Evolutionary conservation across 495 filamentous ascomycete species (phyloP), one percentile per base, ranked within the genome.

Genomic region (Penicillium mononematosum): DNA sequence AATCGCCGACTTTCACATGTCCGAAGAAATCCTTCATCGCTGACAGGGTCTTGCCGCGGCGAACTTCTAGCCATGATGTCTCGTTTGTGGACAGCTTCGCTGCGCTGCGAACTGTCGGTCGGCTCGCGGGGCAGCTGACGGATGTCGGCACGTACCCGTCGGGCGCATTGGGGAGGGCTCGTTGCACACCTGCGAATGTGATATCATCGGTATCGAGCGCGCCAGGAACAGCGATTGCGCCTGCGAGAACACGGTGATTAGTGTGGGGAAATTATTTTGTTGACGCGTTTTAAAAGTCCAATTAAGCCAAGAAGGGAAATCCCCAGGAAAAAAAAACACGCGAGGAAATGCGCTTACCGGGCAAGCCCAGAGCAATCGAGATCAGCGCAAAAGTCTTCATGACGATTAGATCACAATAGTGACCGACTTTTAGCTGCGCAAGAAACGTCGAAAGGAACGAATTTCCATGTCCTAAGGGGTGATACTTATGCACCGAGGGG

Each of bases 1-100:
- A 94, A 58, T 83, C 85, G 17, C 79, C 65, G 57, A 98, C 90
- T 51, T 84, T 85, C 57, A 91, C 74, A 58, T 88, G 83, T 16
- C 75, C 75, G 38, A 98, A 81, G 49, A 96, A 85, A 24, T 89
- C 79, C 29, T 76, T 80, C 83, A 96, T 79, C n/a, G 90, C 83
- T 3, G 80, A 66, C 34, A 89, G 60, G 0, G 87, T 89, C 52
- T 79, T 75, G 5, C 70, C 70, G 44, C 77, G 73, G 22, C 82
- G 73, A 20, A 57, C 58, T 27, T 82, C 51, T 19, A 89, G 72
- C 91, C 91, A 96, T 60, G 77, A 67, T 27, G 77, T 80, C 71
- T 96, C 91, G 42, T 87, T 75, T 22, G 75, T 54, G 0, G 89
- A 93, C 1, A 95, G 71, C 6, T 62, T 60, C 10, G 63, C 59